Evolutionary conservation across 1,284 basidiomycete species (phyloP).

Genomic region (Cerioporus squamosus): DNA sequence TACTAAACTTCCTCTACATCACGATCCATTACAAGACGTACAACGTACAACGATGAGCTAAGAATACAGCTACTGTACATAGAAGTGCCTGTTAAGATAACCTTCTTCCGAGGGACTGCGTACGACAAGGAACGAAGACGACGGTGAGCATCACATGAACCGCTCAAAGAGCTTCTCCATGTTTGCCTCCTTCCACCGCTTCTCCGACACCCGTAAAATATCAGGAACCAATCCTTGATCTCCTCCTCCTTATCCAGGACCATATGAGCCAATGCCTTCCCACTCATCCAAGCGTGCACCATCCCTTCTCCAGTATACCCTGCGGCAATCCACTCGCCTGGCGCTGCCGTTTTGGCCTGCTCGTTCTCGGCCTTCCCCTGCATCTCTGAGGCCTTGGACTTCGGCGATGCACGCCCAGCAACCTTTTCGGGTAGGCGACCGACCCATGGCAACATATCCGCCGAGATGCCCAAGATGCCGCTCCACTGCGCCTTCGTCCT

Average conservation of each 20-base stretch:
- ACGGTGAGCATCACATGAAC: slow-evolving; percentile 16
- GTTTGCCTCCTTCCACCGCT: slow-evolving; percentile 50
- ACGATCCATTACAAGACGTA: no score
- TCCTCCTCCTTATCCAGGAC: slow-evolving; percentile 43
- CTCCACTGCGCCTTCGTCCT: slow-evolving; percentile 54
- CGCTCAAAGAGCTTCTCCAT: slow-evolving; percentile 36
- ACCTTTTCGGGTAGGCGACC: slow-evolving; percentile 44
- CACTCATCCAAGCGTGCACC: slow-evolving; percentile 67
- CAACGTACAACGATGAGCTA: slow-evolving; percentile 21
- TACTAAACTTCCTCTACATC: no score
- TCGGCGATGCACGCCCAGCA: slow-evolving; percentile 38
- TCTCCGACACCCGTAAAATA: slow-evolving; percentile 52
- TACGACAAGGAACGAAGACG: no score
- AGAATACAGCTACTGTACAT: background rate
- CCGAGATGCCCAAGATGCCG: slow-evolving; percentile 54
- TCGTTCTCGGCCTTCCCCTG: background rate
- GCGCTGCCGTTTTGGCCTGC: slow-evolving; percentile 25
- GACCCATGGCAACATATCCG: slow-evolving; percentile 50
- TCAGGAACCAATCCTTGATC: slow-evolving; percentile 49
- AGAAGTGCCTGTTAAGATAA: no score
- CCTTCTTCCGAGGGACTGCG: no score
- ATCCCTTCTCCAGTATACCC: slow-evolving; percentile 72
- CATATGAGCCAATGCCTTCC: slow-evolving; percentile 61
- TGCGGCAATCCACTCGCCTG: slow-evolving; percentile 56
- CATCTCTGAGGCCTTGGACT: background rate